Conservation (phyloP, 352 stramenopile genomes). For the Thalassiosira hispida region DNA sequence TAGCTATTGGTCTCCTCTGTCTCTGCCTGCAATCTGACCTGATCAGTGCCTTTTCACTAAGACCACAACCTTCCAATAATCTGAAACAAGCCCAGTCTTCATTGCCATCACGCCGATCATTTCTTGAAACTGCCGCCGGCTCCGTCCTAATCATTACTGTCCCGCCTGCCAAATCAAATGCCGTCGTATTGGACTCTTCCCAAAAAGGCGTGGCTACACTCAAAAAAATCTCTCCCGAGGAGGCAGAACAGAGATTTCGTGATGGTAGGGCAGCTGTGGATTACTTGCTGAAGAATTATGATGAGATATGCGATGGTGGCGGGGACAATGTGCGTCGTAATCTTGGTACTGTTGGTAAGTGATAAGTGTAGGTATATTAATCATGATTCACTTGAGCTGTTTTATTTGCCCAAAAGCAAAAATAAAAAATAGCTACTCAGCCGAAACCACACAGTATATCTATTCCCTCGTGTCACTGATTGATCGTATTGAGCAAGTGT, state of each 20-base stretch:
- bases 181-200: not conserved
- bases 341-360: slow-evolving; percentile 63
- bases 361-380: no score
- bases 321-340: slow-evolving; percentile 42
- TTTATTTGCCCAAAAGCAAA: no score
- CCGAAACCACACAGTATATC: no score
- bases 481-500: no score
- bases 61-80: not conserved
- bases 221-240: slow-evolving; percentile 8
- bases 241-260: slow-evolving; percentile 34
- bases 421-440: no score
- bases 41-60: not conserved
- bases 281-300: slow-evolving; percentile 44
- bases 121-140: not conserved
- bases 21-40: not conserved
- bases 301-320: slow-evolving; percentile 41
- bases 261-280: slow-evolving; percentile 21
- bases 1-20: not conserved
- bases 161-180: not conserved
- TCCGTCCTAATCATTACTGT: not conserved
- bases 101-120: not conserved
- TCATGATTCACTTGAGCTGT: no score
- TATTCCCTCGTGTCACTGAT: no score
- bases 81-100: not conserved
- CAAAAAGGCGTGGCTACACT: not conserved